These are phyloP conservation scores for Bondarzewia mesenterica DNA, from an alignment of 1,284 basidiomycete species.

Conservation along the genomic window DNA sequence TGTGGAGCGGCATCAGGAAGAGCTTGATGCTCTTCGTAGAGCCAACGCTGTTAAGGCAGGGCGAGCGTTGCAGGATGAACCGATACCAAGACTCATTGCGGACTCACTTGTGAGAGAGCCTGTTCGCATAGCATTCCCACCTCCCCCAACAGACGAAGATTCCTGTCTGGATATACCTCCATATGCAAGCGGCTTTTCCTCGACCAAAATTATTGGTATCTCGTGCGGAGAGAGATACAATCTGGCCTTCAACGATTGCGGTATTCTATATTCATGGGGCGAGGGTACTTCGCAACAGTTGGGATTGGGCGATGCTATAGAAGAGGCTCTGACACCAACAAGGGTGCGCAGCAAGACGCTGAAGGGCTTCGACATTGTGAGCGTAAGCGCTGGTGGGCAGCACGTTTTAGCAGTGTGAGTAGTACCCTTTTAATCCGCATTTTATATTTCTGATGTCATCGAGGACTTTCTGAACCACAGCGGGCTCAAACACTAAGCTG, in stretches of 20 bases:
- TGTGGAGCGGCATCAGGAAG: background rate
- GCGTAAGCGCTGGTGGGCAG: background rate
- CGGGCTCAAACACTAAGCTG: too few species aligned
- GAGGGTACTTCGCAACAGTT: background rate
- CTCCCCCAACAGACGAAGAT: background rate
- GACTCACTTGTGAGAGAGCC: background rate
- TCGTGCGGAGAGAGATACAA: background rate
- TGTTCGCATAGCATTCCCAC: background rate
- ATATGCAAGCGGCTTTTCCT: background rate
- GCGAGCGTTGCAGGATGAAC: background rate
- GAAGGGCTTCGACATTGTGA: background rate
- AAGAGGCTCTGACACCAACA: background rate
- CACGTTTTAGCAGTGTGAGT: background rate
- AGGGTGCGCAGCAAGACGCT: background rate
- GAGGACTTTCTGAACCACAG: too few species aligned
- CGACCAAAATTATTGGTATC: background rate
- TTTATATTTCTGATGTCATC: too few species aligned
- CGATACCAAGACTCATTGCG: background rate
- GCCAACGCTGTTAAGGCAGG: background rate
- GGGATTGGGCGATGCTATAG: background rate
- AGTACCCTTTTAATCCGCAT: background rate
- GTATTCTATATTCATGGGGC: background rate
- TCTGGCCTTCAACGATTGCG: background rate
- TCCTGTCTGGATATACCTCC: background rate
- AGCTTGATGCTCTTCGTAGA: background rate